Base-by-base conservation (phyloP, 2,329 filamentous ascomycete species). In the Colletotrichum navitas region DNA sequence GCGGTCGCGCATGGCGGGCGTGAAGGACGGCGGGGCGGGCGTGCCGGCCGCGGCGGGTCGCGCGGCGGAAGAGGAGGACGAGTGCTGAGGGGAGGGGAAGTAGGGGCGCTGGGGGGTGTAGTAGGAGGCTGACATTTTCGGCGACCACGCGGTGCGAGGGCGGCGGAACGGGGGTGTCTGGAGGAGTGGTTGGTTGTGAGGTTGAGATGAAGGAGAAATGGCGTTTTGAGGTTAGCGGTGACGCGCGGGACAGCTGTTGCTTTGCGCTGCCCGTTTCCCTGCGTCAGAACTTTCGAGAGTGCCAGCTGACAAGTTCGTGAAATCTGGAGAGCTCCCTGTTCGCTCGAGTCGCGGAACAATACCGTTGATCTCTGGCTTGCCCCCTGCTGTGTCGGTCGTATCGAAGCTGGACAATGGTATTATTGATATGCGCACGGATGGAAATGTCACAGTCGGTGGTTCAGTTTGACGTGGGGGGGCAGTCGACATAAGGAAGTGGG, bases 1-100 rank as follows among this genome's bases (percentile, higher is more conserved):
- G 7, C 83, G 84, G 77, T 90, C 88, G 75, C 87, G 86, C 86
- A 88, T 88, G 70, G 82, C 79, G 26, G 81, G 74, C 0, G 86
- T 87, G 78, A 88, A 86, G 63, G 70, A 63, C 36, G 67, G 74
- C 21, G 60, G 63, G 67, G 63, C 65, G 39, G 85, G 29, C 11
- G 66, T 29, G 43, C 49, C 49, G 55, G 21, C 43, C 11, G 66
- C 54, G 34, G 32, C 49, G 63, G 21, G 51, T 45, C 43, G 62
- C 55, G 65, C 39, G 34, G 64, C 54, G 18, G 67, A 60, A n/a
- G 71, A 64, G 10, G 65, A 51, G 26, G 71, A 63, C 26, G 47
- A 45, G 18, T 63, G 65, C 51, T 64, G 54, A 10, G 68, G 58
- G n/a, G 66, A 56, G 43, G 63, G 43, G 69, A 64, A 59, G 66